These are phyloP conservation scores for Lactarius akahatsu DNA, from an alignment of 768 basidiomycete species.

Conservation along the genomic window DNA sequence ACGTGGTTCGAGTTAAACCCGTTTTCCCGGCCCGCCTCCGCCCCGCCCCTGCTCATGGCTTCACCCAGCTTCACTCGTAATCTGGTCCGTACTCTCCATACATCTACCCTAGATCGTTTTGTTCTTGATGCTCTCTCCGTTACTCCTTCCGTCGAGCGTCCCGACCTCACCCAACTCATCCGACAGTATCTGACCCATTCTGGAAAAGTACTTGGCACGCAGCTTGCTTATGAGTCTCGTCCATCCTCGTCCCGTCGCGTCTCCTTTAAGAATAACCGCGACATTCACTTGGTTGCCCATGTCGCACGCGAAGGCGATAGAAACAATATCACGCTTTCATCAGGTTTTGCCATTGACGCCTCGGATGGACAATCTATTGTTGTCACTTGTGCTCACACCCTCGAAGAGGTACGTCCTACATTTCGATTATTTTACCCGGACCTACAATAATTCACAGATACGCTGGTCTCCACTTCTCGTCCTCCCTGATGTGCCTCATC, in stretches of 20 bases:
- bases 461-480: constrained; percentile 37
- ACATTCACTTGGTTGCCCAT: constrained; percentile 54
- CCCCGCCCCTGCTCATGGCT: neutral
- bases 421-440: constrained; percentile 1
- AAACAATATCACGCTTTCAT: constrained; percentile 51
- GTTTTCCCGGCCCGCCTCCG: neutral
- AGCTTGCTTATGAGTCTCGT: constrained; percentile 53
- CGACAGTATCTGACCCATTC: constrained; percentile 45
- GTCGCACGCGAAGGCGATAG: constrained; percentile 40
- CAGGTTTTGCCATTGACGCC: constrained; percentile 54
- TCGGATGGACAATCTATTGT: constrained; percentile 39
- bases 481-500: constrained; percentile 14
- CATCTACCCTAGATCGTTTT: constrained; percentile 14
- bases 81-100: neutral
- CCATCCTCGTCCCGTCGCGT: constrained; percentile 38
- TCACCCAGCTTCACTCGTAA: neutral
- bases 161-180: constrained; percentile 38
- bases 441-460: constrained; percentile 33
- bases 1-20: constrained; percentile 6
- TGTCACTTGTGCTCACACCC: constrained; percentile 60
- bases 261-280: constrained; percentile 29
- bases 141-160: constrained; percentile 4
- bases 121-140: constrained; percentile 21
- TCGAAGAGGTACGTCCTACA: constrained; percentile 51
- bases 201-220: constrained; percentile 43